These are phyloP conservation scores for Gossypium herbaceum DNA, from an alignment of 345 rosid species.

Conservation along the genomic window DNA sequence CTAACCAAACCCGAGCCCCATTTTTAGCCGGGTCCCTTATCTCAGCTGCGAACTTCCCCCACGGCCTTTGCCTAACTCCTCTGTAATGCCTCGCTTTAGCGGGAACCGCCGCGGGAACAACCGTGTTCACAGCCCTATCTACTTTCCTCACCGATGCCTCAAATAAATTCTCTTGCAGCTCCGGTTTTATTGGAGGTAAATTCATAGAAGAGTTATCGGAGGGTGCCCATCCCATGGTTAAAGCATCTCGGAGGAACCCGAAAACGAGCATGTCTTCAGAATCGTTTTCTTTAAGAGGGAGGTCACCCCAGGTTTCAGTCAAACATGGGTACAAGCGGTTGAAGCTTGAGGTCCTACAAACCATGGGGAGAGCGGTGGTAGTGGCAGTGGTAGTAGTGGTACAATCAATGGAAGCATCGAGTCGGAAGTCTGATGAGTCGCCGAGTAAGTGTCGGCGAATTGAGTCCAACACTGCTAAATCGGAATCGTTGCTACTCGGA, in stretches of 20 bases:
- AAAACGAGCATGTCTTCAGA: conserved; percentile 83
- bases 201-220: conserved; percentile 25
- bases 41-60: conserved; percentile 99
- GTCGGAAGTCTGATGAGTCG: conserved; percentile 30
- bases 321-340: conserved; percentile 63
- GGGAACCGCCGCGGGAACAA: conserved; percentile 18
- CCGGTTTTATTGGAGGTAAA: conserved; percentile 35
- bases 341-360: conserved; percentile 61
- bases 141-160: background rate
- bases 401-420: conserved; percentile 19
- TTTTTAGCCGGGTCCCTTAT: conserved; percentile 97
- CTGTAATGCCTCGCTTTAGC: conserved; percentile 73
- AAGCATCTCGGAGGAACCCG: conserved; percentile 70
- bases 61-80: conserved; percentile 97
- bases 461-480: conserved; percentile 47
- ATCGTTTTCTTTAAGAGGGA: conserved; percentile 74
- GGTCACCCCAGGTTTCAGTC: conserved; percentile 85
- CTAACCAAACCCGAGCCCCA: conserved; percentile 96
- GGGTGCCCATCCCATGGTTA: conserved; percentile 78
- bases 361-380: conserved; percentile 27
- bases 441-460: conserved; percentile 47
- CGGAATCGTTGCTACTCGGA: conserved; percentile 35
- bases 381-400: background rate
- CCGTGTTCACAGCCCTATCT: conserved; percentile 7
- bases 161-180: conserved; percentile 27